Base-by-base conservation (phyloP, 2,329 filamentous ascomycete genomes). In the Rutstroemia sydowiana region DNA sequence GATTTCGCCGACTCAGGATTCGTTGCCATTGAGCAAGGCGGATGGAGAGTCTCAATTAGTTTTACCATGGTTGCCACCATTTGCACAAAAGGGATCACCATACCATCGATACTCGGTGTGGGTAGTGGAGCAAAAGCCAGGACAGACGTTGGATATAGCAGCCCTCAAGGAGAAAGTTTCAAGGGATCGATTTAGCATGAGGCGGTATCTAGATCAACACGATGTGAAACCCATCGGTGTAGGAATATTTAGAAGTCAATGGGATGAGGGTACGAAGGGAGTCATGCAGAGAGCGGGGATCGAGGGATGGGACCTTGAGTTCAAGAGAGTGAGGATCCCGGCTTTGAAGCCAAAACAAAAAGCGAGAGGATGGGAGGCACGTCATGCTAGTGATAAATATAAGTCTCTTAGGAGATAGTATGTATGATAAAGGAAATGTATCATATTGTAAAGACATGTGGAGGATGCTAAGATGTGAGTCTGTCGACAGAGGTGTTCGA, bases 71-170 rank as follows among this genome's bases (percentile, higher is more conserved):
- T 73, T 91, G 21, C 85, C 92, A 1, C 86, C 93, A 1, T 88
- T 87, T 65, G 84, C 89, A 1, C 87, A 95, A 67, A 95, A 93
- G 74, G 93, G 93, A 52, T 80, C 85, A 2, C 88, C 88, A 1
- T 96, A 97, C 72, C 93, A 97, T 70, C 87, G 93, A 48, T 75
- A 97, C 50, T 84, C 85, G 44, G 73, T 97, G 55, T 86, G 93
- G 66, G 73, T 98, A 20, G 75, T 97, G 45, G 82, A 95, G 72
- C 93, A 98, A 70, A 74, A 78, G 47, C 73, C 81, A 49, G 81
- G 77, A 49, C 63, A 76, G 56, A 71, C 69, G 3, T 65, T 90
- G 57, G 81, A 89, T 63, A 70, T 78, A 23, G 72, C 71, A 36
- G 71, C 74, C 53, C 70, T 89, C 40, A 76, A 75, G 62, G 71